Percentiles rank a stretch among this genome's conserved stretches.
These are phyloP conservation scores for Lipomyces sp. DNA, from an alignment of 805 yeast species.

Conservation along the genomic window DNA sequence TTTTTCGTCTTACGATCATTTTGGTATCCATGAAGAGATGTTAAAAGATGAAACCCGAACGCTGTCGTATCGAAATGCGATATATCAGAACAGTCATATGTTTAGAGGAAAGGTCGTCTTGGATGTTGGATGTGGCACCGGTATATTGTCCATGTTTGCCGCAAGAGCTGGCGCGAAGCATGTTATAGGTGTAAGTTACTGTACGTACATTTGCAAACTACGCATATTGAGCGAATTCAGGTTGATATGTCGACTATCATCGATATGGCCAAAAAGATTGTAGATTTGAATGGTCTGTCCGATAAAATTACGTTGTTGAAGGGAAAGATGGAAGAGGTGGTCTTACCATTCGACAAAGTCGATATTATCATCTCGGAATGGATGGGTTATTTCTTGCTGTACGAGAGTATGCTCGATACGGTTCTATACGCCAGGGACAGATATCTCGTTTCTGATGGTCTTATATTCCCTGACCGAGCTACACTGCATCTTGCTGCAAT, in stretches of 20 bases:
- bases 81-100: conserved; percentile 75
- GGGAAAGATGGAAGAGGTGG: conserved; percentile 94
- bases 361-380: conserved; percentile 97
- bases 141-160: conserved; percentile 89
- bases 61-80: conserved; percentile 78
- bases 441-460: conserved; percentile 77
- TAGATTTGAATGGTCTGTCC: conserved; percentile 71
- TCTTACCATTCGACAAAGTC: conserved; percentile 80
- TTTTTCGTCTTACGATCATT: conserved; percentile 85
- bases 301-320: conserved; percentile 81
- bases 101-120: conserved; percentile 86
- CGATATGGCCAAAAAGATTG: conserved; percentile 84
- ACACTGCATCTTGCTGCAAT: conserved; percentile 80
- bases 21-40: conserved; percentile 93
- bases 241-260: conserved; percentile 95
- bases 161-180: conserved; percentile 94
- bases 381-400: conserved; percentile 99
- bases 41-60: conserved; percentile 86
- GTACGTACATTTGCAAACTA: conserved; percentile 44
- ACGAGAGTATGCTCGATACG: conserved; percentile 97
- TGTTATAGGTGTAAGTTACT: conserved; percentile 84
- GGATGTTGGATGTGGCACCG: conserved; percentile 95
- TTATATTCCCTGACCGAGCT: conserved; percentile 79
- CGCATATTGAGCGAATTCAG: conserved; percentile 48
- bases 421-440: conserved; percentile 92